Evolutionary conservation across 1,139 yeast genomes (phyloP).

Genomic region (Pichia terricola): DNA sequence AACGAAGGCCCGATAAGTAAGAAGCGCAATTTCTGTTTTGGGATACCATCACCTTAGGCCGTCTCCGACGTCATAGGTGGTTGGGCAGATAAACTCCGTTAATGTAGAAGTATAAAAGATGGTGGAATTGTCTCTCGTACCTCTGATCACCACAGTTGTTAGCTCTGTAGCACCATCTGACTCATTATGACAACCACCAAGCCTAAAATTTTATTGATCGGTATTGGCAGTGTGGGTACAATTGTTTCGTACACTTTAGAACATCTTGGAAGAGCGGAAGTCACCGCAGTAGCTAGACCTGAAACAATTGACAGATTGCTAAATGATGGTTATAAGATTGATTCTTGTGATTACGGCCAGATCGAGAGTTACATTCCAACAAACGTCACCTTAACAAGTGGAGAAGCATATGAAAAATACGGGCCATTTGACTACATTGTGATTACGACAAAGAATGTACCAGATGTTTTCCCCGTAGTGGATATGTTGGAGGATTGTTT

Average conservation of each 20-base stretch:
- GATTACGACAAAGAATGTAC: slow-evolving; percentile 63
- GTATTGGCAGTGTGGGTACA: slow-evolving; percentile 70
- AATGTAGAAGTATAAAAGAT: no score
- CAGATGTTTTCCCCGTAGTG: slow-evolving; percentile 52
- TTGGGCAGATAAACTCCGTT: no score
- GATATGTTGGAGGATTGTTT: slow-evolving; percentile 52
- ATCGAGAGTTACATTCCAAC: slow-evolving; percentile 45
- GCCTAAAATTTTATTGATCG: slow-evolving; percentile 40
- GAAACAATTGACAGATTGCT: slow-evolving; percentile 44
- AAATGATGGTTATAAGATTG: slow-evolving; percentile 46
- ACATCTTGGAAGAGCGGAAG: slow-evolving; percentile 37
- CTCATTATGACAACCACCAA: no score
- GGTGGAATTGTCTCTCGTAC: no score
- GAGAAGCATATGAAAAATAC: slow-evolving; percentile 18
- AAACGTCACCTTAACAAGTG: slow-evolving; percentile 28
- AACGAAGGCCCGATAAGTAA: no score
- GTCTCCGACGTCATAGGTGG: no score
- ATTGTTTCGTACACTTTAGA: slow-evolving; percentile 54
- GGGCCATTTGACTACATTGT: slow-evolving; percentile 59
- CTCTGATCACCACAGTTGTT: no score
- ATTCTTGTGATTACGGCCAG: slow-evolving; percentile 53
- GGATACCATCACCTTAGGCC: no score
- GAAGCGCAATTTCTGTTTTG: no score
- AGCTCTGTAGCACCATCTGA: no score
- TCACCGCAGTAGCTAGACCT: slow-evolving; percentile 57